phyloP scores from a whole-genome alignment of 495 filamentous ascomycete species.

The Astrothelium macrocarpum region DNA sequence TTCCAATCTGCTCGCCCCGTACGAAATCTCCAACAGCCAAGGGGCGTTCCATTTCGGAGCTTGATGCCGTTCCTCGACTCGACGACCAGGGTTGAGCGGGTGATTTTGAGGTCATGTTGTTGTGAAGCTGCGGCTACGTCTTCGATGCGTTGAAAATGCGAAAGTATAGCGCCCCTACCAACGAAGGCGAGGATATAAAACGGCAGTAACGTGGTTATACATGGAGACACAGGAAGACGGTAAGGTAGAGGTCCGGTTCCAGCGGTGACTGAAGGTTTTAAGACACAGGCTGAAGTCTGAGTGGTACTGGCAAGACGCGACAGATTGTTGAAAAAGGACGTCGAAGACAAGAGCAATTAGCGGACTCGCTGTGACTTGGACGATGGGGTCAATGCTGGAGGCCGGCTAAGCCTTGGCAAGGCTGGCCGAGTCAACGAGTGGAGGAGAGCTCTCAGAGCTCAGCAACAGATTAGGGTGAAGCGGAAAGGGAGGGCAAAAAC shows the following conservation, averaged over 20 bases:
- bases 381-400: not conserved
- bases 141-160: not conserved
- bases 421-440: conserved; percentile 3
- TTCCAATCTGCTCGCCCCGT: conserved; percentile 76
- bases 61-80: conserved; percentile 38
- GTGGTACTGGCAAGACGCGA: not conserved
- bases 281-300: not conserved
- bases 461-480: not conserved
- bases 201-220: conserved; percentile 38
- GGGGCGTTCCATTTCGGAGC: conserved; percentile 37
- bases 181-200: conserved; percentile 38
- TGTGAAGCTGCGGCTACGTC: not conserved
- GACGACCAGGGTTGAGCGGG: conserved; percentile 31
- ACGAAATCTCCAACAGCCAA: conserved; percentile 67
- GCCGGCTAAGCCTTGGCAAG: not conserved
- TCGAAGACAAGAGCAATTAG: not conserved
- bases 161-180: conserved; percentile 30
- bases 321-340: not conserved
- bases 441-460: conserved; percentile 2
- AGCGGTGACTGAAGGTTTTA: not conserved
- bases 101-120: conserved; percentile 27
- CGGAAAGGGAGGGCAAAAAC: not conserved
- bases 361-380: not conserved
- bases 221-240: conserved; percentile 21
- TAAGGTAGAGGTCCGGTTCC: not conserved